These are phyloP conservation scores for Papiliotrema fonsecae DNA, from an alignment of 1,284 basidiomycete genomes.

Conservation along the genomic window DNA sequence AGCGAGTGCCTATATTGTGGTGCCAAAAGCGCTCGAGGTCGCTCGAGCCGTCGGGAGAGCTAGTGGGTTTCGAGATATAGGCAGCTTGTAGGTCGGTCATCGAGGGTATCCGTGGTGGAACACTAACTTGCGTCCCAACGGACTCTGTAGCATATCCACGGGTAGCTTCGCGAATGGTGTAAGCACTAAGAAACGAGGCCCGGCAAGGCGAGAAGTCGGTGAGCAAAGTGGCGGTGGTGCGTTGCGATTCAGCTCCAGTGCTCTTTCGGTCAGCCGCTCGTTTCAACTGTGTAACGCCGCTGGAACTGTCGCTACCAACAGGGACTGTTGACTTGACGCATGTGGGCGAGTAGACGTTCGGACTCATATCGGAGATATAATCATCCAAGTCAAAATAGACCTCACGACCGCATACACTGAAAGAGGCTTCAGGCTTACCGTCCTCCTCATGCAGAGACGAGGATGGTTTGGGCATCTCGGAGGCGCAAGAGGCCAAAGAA, in stretches of 20 bases:
- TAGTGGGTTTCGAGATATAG: too few species aligned
- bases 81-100: too few species aligned
- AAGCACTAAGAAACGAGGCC: background rate
- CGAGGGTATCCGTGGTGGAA: too few species aligned
- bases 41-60: too few species aligned
- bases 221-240: too few species aligned
- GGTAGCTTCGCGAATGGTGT: background rate
- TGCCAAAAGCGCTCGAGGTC: too few species aligned
- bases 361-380: constrained; percentile 25
- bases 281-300: background rate
- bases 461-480: background rate
- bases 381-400: constrained; percentile 35
- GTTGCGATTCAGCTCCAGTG: background rate
- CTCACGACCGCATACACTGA: constrained; percentile 2
- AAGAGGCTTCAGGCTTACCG: background rate
- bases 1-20: too few species aligned
- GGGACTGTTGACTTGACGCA: background rate
- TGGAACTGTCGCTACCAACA: background rate
- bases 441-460: background rate
- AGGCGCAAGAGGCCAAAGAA: too few species aligned
- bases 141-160: background rate
- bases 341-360: background rate
- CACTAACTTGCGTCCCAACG: too few species aligned
- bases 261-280: background rate
- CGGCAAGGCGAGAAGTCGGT: background rate